Evolutionary conservation across 2,329 filamentous ascomycete genomes (phyloP), one percentile per base, ranked within the genome.

Genomic region (Microthyrium microscopicum): DNA sequence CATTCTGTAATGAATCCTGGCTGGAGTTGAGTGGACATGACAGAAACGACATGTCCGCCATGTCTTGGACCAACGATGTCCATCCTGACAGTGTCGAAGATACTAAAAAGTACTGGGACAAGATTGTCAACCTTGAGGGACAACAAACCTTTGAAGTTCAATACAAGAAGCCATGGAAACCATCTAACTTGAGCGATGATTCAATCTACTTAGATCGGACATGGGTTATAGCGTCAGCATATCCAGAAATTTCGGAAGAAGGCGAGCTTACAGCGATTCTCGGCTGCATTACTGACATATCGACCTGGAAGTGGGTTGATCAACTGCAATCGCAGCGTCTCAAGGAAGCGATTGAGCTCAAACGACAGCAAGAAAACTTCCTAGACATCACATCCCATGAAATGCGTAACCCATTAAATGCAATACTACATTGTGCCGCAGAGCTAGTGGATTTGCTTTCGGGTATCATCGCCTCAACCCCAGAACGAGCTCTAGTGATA

Each of bases 401-500:
- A 39, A 61, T 62, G 57, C 47, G 59, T 2, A 62, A 61, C 33
- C 58, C 58, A 2, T 45, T 61, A 1, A 52, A 47, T 20, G 58
- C 59, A 1, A 61, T 63, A 18, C 44, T 62, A 4, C 57, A 60
- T 25, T 56, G 52, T 31, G 58, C 58, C 4, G 47, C 50, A 37
- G 32, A 50, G 2, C 60, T 62, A 26, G 44, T 53, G 7, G 49
- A 24, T 40, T 36, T 28, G 5, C 18, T 43, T 15, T 51, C 29
- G n/a, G 17, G 13, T 26, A 20, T 30, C 18, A 21, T 19, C 11
- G 24, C 12, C 45, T 71, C 11, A 50, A 56, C 13, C 61, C 58
- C 38, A 66, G 69, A 71, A 77, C 44, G 73, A 77, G 22, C 13
- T 25, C 13, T 13, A 9, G 13, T 9, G 13, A 25, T 9, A 5